phyloP scores from a whole-genome alignment of 2,329 filamentous ascomycete genomes.

The Fusarium udum region DNA sequence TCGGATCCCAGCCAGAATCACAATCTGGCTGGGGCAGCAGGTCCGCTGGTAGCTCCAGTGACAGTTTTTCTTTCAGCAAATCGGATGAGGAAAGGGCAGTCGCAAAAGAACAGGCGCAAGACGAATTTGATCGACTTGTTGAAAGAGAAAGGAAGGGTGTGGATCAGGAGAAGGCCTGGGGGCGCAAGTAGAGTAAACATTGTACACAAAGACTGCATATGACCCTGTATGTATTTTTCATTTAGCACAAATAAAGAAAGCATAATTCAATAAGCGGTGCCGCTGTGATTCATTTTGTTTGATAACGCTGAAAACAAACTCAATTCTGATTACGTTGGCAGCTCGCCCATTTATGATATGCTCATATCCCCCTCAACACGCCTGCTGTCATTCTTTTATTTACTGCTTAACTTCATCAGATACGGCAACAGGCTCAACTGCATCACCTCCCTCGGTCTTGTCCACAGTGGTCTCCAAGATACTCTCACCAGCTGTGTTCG shows the following conservation, averaged over 20 bases:
- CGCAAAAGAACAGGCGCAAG: slow-evolving; percentile 58
- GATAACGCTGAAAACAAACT: not conserved
- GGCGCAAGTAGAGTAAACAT: slow-evolving; percentile 10
- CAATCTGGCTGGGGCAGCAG: slow-evolving; percentile 42
- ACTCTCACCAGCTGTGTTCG: slow-evolving; percentile 56
- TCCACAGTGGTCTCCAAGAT: slow-evolving; percentile 52
- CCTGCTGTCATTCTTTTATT: slow-evolving; percentile 6
- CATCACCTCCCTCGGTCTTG: slow-evolving; percentile 46
- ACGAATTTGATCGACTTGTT: slow-evolving; percentile 60
- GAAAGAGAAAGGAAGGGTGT: slow-evolving; percentile 54
- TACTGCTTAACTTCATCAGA: slow-evolving; percentile 48
- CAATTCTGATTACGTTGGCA: slow-evolving; percentile 15
- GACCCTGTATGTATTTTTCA: not conserved
- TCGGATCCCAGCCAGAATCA: slow-evolving; percentile 21
- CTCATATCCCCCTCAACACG: not conserved
- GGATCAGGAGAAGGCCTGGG: slow-evolving; percentile 45
- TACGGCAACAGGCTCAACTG: slow-evolving; percentile 49
- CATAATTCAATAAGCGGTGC: not conserved
- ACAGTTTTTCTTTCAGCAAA: slow-evolving; percentile 49
- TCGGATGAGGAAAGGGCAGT: slow-evolving; percentile 50
- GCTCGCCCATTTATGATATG: slow-evolving; percentile 11
- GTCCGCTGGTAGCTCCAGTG: slow-evolving; percentile 38
- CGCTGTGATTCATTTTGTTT: not conserved
- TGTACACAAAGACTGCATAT: slow-evolving; percentile 4
- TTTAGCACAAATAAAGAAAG: slow-evolving; percentile 2